Evolutionary conservation across 805 yeast species (phyloP), one percentile per base, ranked within the genome.

Genomic region (Maudiozyma turicensis): DNA sequence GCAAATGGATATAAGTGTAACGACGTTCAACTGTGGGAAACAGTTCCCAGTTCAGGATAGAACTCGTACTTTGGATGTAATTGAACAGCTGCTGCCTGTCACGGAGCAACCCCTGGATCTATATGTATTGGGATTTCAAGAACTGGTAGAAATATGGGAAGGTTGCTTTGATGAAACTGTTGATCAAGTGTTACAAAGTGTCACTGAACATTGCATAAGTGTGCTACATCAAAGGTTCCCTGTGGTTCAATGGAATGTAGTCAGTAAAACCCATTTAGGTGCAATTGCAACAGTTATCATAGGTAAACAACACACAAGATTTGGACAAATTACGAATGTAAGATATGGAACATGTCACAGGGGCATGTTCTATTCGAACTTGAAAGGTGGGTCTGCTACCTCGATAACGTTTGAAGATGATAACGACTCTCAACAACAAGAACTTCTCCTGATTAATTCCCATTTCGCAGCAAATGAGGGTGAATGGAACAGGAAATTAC

Each of bases 391-490:
- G 0, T 81, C 77, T 1, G 86, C 83, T 0, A 45, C 83, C 1
- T 67, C 90, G 41, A 57, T 85, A n/a, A 53, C 55, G 4, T 46
- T 52, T 11, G 51, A 52, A 44, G 47, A 75, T 70, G 41, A 34
- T 5, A 41, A 28, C n/a, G 13, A 8, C 26, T 20, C 26, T 20
- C 26, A 20, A 20, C 26, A 20, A 13, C 65, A 62, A 35, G 53
- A 60, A 0, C 68, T 80, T 50, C 82, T 93, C 0, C 79, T 88
- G 67, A 81, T 83, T 3, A 68, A 73, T 39, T 77, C 82, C 3
- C 98, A 90, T 69, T 65, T 90, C 45, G 75, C 81, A 33, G 97
- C 98, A 0, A 77, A 78, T 55, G 95, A 87, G 62, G 95, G 95
- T 3, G 64, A 64, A 3, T 52, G 56, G 13, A 67, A 76, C 54